phyloP scores from a whole-genome alignment of 1,284 basidiomycete genomes.

The Singerocomus inundabilis region DNA sequence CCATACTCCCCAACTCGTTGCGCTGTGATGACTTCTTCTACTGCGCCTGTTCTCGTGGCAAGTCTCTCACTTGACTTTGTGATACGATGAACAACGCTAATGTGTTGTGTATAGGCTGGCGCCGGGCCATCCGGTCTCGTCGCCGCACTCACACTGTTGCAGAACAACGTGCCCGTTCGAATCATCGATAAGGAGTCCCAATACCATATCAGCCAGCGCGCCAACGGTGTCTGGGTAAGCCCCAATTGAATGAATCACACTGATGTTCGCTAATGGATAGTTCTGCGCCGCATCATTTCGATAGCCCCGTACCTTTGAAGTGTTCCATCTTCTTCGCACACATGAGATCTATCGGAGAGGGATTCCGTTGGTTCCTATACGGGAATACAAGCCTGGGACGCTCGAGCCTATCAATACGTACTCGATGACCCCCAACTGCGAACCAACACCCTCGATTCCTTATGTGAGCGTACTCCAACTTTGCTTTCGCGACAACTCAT shows the following conservation, averaged over 20 bases:
- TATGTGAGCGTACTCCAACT: constrained; percentile 2
- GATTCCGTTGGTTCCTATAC: too few relatives aligned
- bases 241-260: neutral
- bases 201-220: constrained; percentile 28
- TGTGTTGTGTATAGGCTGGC: constrained; percentile 41
- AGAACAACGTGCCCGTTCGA: constrained; percentile 43
- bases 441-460: constrained; percentile 28
- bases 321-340: too few relatives aligned
- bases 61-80: neutral
- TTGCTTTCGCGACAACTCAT: neutral
- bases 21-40: constrained; percentile 13
- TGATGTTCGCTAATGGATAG: neutral
- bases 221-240: constrained; percentile 29
- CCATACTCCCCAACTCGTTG: neutral
- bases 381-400: constrained; percentile 22
- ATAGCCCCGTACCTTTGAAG: too few relatives aligned
- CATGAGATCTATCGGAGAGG: too few relatives aligned
- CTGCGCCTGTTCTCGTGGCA: constrained; percentile 24
- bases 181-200: constrained; percentile 24
- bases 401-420: constrained; percentile 17
- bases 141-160: constrained; percentile 45
- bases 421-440: constrained; percentile 1
- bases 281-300: too few relatives aligned
- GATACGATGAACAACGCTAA: neutral
- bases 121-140: constrained; percentile 50